Evolutionary conservation across 257 asterid genomes (phyloP), one percentile per base, ranked within the genome.

Genomic region (Nicotiana attenuata): DNA sequence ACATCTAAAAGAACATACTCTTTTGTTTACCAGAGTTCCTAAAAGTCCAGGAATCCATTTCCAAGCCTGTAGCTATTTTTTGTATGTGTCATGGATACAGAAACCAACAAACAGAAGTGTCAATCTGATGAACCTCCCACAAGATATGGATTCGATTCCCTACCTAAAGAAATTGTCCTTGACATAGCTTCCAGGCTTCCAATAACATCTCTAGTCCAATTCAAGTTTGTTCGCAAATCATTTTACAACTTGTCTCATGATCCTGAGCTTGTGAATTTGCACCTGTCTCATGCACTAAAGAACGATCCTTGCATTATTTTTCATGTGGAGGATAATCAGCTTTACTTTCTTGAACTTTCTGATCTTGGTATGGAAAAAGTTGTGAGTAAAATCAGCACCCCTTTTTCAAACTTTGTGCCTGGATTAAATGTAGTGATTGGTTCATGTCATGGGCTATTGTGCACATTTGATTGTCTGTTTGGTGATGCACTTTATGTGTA

Each of bases 111-210:
- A 26, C 28, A 26, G n/a, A 75, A 84, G 50, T 45, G 52, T 45
- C 52, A 45, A 45, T 45, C 52, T 59, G 61, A 76, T 9, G 56
- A 82, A 64, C 14, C 82, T 82, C 26, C 64, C 26, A 26, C 10
- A 7, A 13, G 4, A 11, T 87, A n/a, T 65, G 28, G 11, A 66
- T 81, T 88, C 2, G 78, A 84, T 55, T 65, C 26, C 22, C 77
- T 88, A 47, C 89, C 88, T 10, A 41, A 55, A 2, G 91, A 86
- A 38, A n/a, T 78, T 15, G 78, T 77, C 76, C 24, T 88, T 1
- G 89, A 88, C 26, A 90, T 88, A 78, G 82, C 87, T 28, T 86
- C 86, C 20, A 83, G 92, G 77, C 88, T 89, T 22, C 90, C 90
- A 8, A 78, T 82, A 60, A 82, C 84, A 29, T 88, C 90, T 38